Evolutionary conservation across 306 rosid genomes (phyloP).

Genomic region (Castanea crenata): DNA sequence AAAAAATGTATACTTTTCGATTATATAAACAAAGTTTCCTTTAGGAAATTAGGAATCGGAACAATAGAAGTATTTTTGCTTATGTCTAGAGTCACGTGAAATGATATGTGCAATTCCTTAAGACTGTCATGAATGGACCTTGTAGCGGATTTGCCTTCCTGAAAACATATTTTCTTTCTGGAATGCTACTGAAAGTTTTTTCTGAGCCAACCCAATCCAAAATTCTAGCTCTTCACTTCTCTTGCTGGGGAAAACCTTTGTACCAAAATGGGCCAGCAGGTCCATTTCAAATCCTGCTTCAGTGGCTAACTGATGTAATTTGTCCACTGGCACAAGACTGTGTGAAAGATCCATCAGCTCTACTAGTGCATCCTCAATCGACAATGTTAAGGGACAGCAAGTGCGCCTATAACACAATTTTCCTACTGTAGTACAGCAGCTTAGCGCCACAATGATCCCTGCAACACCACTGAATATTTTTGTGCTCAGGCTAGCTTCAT

Average conservation of each 20-base stretch:
- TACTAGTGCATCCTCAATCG: conserved; percentile 41
- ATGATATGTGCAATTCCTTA: not conserved
- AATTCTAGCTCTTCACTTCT: conserved; percentile 62
- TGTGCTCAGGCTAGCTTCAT: conserved; percentile 39
- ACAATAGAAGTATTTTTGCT: not conserved
- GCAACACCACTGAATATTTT: conserved; percentile 68
- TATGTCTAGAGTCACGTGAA: not conserved
- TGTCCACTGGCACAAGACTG: conserved; percentile 54
- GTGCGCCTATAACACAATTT: conserved; percentile 39
- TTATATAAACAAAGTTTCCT: not conserved
- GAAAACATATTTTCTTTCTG: conserved; percentile 27
- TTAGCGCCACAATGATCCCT: conserved; percentile 67
- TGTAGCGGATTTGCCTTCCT: conserved; percentile 35
- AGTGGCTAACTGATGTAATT: conserved; percentile 52
- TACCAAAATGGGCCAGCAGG: conserved; percentile 61
- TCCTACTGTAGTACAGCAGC: conserved; percentile 67
- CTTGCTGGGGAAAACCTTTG: conserved; percentile 48
- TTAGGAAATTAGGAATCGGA: not conserved
- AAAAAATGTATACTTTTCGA: too few relatives aligned
- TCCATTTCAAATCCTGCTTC: conserved; percentile 65
- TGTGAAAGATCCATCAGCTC: conserved; percentile 63
- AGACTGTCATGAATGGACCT: conserved; percentile 39
- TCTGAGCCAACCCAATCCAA: conserved; percentile 72
- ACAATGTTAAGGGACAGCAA: conserved; percentile 21
- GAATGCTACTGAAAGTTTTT: conserved; percentile 55